phyloP scores from a whole-genome alignment of 2,329 filamentous ascomycete genomes.

The Clonostachys byssicola region DNA sequence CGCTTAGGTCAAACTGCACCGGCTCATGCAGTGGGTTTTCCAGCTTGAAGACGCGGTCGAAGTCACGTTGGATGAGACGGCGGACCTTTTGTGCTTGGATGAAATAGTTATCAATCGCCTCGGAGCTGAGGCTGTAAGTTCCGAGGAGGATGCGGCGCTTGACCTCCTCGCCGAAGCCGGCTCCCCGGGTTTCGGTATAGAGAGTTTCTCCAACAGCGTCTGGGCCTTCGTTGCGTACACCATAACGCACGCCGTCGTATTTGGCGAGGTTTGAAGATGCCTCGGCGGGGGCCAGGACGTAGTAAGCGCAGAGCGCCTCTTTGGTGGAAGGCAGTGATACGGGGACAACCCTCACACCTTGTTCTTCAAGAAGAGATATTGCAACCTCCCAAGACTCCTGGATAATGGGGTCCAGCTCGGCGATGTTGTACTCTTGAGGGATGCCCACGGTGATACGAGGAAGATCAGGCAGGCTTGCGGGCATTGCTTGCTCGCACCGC shows the following conservation, averaged over 20 bases:
- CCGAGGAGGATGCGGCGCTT: slow-evolving; percentile 83
- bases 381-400: slow-evolving; percentile 64
- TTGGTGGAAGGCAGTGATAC: slow-evolving; percentile 81
- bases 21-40: slow-evolving; percentile 62
- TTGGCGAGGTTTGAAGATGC: slow-evolving; percentile 94
- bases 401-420: slow-evolving; percentile 69
- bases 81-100: slow-evolving; percentile 88
- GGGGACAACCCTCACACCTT: slow-evolving; percentile 69
- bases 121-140: slow-evolving; percentile 83
- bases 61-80: slow-evolving; percentile 79
- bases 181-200: slow-evolving; percentile 71
- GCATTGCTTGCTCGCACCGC: slow-evolving; percentile 29
- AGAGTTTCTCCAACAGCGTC: slow-evolving; percentile 59
- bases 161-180: slow-evolving; percentile 80
- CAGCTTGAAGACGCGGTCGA: slow-evolving; percentile 71
- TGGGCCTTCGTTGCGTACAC: slow-evolving; percentile 47
- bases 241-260: slow-evolving; percentile 96
- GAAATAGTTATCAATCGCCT: slow-evolving; percentile 95
- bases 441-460: slow-evolving; percentile 46
- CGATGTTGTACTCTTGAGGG: slow-evolving; percentile 81
- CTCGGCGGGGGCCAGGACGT: slow-evolving; percentile 90
- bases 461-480: slow-evolving; percentile 14
- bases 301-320: slow-evolving; percentile 87
- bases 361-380: slow-evolving; percentile 51
- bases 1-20: slow-evolving; percentile 53